phyloP scores from a whole-genome alignment of 768 basidiomycete genomes.

The Tricholoma sp. region DNA sequence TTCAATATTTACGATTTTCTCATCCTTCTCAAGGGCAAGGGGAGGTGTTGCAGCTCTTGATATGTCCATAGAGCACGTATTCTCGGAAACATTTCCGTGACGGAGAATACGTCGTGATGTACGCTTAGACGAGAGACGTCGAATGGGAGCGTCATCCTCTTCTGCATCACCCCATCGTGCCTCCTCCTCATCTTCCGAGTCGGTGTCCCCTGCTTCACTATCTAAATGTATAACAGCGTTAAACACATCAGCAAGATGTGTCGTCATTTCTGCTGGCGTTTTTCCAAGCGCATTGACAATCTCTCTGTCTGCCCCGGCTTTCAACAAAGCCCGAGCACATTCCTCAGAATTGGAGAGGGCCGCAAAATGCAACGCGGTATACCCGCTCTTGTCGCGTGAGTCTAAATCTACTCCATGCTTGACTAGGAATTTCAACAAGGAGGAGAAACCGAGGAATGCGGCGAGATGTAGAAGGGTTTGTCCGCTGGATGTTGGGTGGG shows the following conservation, averaged over 20 bases:
- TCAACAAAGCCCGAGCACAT: slow-evolving; percentile 64
- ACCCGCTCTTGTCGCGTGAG: slow-evolving; percentile 83
- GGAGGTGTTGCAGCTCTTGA: slow-evolving; percentile 30
- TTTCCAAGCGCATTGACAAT: slow-evolving; percentile 70
- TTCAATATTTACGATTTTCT: slow-evolving; percentile 18
- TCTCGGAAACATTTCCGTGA: slow-evolving; percentile 23
- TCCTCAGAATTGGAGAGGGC: slow-evolving; percentile 56
- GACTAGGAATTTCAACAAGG: slow-evolving; percentile 69
- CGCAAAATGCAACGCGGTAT: slow-evolving; percentile 86
- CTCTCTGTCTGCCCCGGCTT: slow-evolving; percentile 75
- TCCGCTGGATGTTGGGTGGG: slow-evolving; percentile 61
- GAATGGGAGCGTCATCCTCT: slow-evolving; percentile 46
- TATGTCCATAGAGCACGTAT: slow-evolving; percentile 23
- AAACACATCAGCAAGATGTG: slow-evolving; percentile 34
- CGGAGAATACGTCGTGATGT: slow-evolving; percentile 29
- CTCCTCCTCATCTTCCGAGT: slow-evolving; percentile 46
- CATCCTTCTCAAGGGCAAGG: slow-evolving; percentile 17
- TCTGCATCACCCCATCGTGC: slow-evolving; percentile 67
- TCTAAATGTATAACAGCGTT: slow-evolving; percentile 17
- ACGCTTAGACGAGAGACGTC: slow-evolving; percentile 28
- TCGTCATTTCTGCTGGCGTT: slow-evolving; percentile 58
- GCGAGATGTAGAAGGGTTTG: slow-evolving; percentile 91
- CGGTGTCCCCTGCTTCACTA: slow-evolving; percentile 21
- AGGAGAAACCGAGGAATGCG: slow-evolving; percentile 68
- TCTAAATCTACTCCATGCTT: slow-evolving; percentile 73